A percentile compares a stretch with the other conserved stretches of the same genome.
phyloP scores from a whole-genome alignment of 257 asterid genomes.

The Penstemon eatonii region DNA sequence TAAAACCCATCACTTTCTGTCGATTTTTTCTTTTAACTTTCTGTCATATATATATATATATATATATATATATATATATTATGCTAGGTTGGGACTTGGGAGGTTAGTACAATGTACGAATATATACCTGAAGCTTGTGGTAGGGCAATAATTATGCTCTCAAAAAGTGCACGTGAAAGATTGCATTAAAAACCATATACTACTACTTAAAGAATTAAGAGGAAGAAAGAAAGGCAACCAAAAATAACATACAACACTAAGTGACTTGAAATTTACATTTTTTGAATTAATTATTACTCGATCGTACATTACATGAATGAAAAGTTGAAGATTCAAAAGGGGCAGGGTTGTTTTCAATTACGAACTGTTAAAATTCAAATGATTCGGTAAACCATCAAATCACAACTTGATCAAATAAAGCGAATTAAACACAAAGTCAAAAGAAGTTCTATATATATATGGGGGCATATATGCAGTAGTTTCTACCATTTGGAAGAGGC shows the following conservation, averaged over 20 bases:
- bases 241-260: not conserved
- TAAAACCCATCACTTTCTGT: constrained; percentile 31
- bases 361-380: too few relatives aligned
- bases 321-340: not conserved
- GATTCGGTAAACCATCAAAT: constrained; percentile 10
- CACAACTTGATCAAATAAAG: constrained; percentile 1
- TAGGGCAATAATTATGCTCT: constrained; percentile 21
- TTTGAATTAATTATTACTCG: not conserved
- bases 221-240: not conserved
- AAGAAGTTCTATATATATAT: not conserved
- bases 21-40: not conserved
- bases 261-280: too few relatives aligned
- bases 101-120: constrained; percentile 17
- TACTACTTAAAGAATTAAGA: not conserved
- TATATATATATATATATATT: too few relatives aligned
- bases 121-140: not conserved
- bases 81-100: not conserved
- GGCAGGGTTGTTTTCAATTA: constrained; percentile 1
- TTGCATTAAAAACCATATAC: constrained; percentile 10
- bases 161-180: constrained; percentile 7
- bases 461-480: not conserved
- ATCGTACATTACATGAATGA: not conserved
- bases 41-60: too few relatives aligned
- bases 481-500: not conserved
- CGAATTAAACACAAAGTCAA: not conserved